Base-by-base conservation (phyloP, 441 rosid species). In the Euphorbia celastroides region DNA sequence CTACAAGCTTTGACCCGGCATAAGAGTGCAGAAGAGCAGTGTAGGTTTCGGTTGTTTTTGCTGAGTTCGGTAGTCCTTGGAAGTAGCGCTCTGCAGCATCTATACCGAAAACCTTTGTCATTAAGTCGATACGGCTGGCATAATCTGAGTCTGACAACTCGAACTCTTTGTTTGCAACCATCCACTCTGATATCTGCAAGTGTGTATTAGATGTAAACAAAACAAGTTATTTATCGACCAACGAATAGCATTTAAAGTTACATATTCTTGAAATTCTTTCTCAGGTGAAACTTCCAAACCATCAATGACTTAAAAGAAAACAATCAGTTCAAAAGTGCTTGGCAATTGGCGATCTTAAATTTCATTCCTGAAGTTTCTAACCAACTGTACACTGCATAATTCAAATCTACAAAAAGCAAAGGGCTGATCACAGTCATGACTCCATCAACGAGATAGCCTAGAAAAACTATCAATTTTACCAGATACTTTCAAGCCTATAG, bases 71-170 rank as follows among this genome's bases (percentile, higher is more conserved):
- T 48, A 93, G 73, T 65, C 84, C 88, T 41, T 93, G 89, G 67
- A 93, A 91, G 85, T 85, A 93, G 36, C 86, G 89, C 58, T 91
- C 96, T 62, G 96, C 96, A 71, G 92, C 89, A 78, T 91, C 89
- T 19, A 88, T 77, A 11, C 99, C 99, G 55, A 89, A 93, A 56
- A 91, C 97, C 81, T 89, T 91, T 0, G 89, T 78, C 88, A 86
- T 89, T 77, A 91, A 77, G 72, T 88, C 96, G 22, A 91, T 88
- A 12, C 91, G 84, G 2, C 69, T 58, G 0, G 95, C 96, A 68
- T 83, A 85, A 71, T 93, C 99, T 41, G 83, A 72, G 74, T 89
- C 88, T 17, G 79, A 85, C 67, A 85, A 67, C 72, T 85, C 82
- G 23, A 67, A 72, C 64, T 85, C 89, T 60, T 81, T 77, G 75